Evolutionary conservation across 805 yeast species (phyloP), one percentile per base, ranked within the genome.

Genomic region (Starmerella apicola): DNA sequence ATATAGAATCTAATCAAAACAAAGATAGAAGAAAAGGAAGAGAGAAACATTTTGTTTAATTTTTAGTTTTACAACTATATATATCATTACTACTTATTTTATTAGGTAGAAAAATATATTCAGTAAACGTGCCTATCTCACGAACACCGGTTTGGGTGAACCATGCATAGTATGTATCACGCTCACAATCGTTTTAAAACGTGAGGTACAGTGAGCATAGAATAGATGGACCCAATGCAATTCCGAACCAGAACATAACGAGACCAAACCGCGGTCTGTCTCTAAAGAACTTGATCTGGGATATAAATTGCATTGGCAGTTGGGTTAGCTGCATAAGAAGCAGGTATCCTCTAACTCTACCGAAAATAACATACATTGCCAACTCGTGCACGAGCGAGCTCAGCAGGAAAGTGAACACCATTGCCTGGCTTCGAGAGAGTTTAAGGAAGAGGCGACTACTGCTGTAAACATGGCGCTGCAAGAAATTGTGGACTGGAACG

Each of bases 391-490:
- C 73, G 4, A 81, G 45, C 3, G 94, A 72, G 43, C 95, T 82
- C 32, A 93, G 59, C 15, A 85, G 53, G 33, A 56, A 60, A 9
- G 64, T 58, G 52, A 80, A 58, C 21, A 84, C 53, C 1, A 93
- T 78, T 1, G 97, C 96, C 34, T 69, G 66, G 1, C 53, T 43
- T 55, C 76, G 82, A 46, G 73, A 71, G 41, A 86, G 63, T 23
- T 75, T 67, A 40, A 84, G 66, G 0, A 84, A 76, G 49, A 91
- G 75, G 43, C 88, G 81, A 8, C 91, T 75, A 20, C 93, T 77
- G 56, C 86, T 95, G 59, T 91, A 93, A 2, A 91, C 97, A 56
- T 93, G 99, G 49, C 97, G 71, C 33, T 86, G 64, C 43, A 91
- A 63, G 51, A 91, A 91, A 53, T 75, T 72, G 58, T 91, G 95